phyloP scores from a whole-genome alignment of 192 early-diverging fungal genomes.

The Backusella circina region DNA sequence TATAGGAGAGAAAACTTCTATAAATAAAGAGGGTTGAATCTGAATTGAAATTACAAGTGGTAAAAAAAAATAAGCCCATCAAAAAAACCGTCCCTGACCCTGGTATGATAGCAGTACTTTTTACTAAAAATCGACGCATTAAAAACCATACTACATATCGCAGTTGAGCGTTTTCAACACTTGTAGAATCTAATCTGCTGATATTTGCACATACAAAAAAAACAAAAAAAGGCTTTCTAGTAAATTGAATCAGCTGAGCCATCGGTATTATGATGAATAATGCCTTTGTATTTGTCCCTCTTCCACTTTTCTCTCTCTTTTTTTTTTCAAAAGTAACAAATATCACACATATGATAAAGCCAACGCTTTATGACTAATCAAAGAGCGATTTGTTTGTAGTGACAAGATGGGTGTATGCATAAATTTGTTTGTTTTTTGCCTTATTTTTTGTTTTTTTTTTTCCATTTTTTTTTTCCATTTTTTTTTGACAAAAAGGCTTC shows the following conservation, averaged over 20 bases:
- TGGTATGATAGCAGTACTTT: neutral
- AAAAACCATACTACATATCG: neutral
- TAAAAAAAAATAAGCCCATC: neutral
- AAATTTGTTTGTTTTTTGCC: neutral
- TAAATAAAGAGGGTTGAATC: neutral
- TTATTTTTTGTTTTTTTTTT: neutral
- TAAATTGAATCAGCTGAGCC: neutral
- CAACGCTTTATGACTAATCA: neutral
- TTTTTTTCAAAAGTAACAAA: neutral
- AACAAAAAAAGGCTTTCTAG: neutral
- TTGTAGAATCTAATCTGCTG: neutral
- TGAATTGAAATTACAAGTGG: neutral
- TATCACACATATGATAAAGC: neutral
- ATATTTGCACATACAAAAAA: neutral
- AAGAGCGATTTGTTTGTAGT: neutral
- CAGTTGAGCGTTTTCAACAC: neutral
- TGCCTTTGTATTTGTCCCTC: neutral
- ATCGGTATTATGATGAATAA: neutral
- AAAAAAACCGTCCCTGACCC: neutral
- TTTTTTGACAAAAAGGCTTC: neutral
- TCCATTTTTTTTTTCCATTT: neutral
- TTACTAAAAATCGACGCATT: neutral
- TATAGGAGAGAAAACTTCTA: neutral
- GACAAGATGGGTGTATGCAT: neutral
- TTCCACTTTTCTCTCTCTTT: no score